A percentile compares a stretch with the other conserved stretches of the same genome.
phyloP scores from a whole-genome alignment of 768 basidiomycete species.

The Hortiboletus flavorubellus region DNA sequence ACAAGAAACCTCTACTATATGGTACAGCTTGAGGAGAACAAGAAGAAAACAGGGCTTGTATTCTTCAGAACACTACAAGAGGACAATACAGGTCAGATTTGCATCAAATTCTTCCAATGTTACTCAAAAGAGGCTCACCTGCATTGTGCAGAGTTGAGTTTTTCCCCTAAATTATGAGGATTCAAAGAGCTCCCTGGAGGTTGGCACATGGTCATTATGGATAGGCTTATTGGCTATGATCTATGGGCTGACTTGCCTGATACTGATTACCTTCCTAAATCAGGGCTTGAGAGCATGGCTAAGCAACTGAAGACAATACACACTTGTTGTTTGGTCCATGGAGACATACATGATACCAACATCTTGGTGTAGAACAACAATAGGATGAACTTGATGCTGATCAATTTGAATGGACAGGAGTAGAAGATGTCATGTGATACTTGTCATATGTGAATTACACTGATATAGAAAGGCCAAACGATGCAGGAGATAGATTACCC shows the following conservation, averaged over 20 bases:
- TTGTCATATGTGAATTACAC: not conserved
- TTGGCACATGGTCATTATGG: not conserved
- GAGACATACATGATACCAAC: too few species aligned
- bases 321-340: too few species aligned
- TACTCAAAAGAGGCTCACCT: conserved; percentile 29
- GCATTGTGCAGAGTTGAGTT: too few species aligned
- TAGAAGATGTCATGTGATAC: not conserved
- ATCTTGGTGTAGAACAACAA: too few species aligned
- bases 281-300: not conserved
- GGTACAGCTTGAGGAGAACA: too few species aligned
- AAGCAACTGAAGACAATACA: too few species aligned
- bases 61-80: conserved; percentile 4
- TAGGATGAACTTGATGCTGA: not conserved
- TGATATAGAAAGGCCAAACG: not conserved
- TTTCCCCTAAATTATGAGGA: not conserved
- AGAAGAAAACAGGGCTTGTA: not conserved
- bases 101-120: conserved; percentile 27
- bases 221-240: not conserved
- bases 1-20: too few species aligned
- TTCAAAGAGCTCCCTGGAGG: not conserved
- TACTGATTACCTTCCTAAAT: not conserved
- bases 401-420: not conserved
- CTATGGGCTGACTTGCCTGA: not conserved
- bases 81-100: conserved; percentile 4
- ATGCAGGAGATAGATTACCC: not conserved